Percentiles rank a stretch among this genome's conserved stretches.
These are phyloP conservation scores for Sequoia sempervirens DNA, from an alignment of 75 land plant genomes.

Conservation along the genomic window DNA sequence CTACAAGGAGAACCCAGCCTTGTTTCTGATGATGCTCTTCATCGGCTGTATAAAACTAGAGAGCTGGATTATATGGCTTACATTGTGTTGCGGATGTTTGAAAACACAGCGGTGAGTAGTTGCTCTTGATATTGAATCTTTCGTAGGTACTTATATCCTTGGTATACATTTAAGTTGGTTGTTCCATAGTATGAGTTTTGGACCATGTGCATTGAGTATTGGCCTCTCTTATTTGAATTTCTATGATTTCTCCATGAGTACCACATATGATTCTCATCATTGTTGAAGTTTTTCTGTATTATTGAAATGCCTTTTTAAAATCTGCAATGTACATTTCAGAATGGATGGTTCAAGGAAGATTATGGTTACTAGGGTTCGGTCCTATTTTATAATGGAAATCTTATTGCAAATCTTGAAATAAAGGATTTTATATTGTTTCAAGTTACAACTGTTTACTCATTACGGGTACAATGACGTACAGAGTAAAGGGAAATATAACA, in stretches of 20 bases:
- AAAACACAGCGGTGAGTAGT: slow-evolving; percentile 73
- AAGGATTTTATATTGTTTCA: not conserved
- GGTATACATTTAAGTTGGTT: not conserved
- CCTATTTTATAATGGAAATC: not conserved
- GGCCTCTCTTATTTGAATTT: not conserved
- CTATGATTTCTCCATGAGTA: not conserved
- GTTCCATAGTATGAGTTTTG: not conserved
- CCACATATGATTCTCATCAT: not conserved
- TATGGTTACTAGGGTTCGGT: not conserved
- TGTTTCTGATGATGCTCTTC: slow-evolving; percentile 73
- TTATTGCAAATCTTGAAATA: not conserved
- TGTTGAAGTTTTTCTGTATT: not conserved
- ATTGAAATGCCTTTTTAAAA: not conserved
- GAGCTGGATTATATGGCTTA: slow-evolving; percentile 99
- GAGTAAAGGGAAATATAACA: no score
- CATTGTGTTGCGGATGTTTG: slow-evolving; percentile 93
- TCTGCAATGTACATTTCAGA: not conserved
- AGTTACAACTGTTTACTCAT: no score
- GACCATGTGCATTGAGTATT: not conserved
- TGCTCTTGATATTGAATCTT: not conserved
- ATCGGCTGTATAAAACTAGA: slow-evolving; percentile 74
- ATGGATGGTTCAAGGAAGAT: not conserved
- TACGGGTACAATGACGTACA: no score
- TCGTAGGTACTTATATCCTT: not conserved
- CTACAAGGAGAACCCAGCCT: slow-evolving; percentile 81